These are phyloP conservation scores for Aspergillus tamarii DNA, from an alignment of 2,329 filamentous ascomycete genomes.

Conservation along the genomic window DNA sequence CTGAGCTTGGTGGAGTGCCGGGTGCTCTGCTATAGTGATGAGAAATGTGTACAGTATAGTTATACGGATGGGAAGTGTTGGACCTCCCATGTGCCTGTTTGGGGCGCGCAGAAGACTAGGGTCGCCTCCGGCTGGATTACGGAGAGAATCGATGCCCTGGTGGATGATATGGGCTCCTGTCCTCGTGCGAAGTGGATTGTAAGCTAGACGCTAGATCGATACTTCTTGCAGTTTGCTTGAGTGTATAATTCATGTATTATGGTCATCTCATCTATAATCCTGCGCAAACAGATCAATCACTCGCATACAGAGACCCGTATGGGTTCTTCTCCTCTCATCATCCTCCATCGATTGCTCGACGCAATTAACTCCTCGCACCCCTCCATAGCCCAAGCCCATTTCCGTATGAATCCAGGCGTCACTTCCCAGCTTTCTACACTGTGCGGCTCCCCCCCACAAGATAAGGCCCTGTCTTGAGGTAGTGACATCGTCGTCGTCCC, in stretches of 20 bases:
- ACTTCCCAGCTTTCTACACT: conserved; percentile 20
- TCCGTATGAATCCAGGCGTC: conserved; percentile 23
- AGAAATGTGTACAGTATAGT: conserved; percentile 12
- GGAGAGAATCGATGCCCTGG: conserved; percentile 5
- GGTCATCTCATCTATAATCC: not conserved
- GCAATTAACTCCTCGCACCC: conserved; percentile 23
- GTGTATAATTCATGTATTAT: not conserved
- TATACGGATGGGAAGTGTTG: conserved; percentile 10
- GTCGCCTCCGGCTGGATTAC: conserved; percentile 13
- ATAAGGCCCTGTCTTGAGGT: conserved; percentile 17
- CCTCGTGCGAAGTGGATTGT: conserved; percentile 2
- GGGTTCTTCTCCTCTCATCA: not conserved
- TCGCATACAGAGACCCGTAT: not conserved
- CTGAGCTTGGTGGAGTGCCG: conserved; percentile 10
- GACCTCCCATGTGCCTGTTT: not conserved
- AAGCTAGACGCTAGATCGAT: not conserved
- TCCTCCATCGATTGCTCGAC: conserved; percentile 6
- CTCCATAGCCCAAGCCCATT: conserved; percentile 22
- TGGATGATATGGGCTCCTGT: conserved; percentile 1
- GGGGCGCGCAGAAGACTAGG: not conserved
- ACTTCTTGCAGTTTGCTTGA: not conserved
- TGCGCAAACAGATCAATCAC: not conserved
- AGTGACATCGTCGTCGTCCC: conserved; percentile 20
- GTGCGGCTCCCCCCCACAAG: conserved; percentile 24
- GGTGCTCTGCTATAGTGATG: not conserved